Evolutionary conservation across 2,329 filamentous ascomycete genomes (phyloP).

Genomic region (Lasiodiplodia theobromae): DNA sequence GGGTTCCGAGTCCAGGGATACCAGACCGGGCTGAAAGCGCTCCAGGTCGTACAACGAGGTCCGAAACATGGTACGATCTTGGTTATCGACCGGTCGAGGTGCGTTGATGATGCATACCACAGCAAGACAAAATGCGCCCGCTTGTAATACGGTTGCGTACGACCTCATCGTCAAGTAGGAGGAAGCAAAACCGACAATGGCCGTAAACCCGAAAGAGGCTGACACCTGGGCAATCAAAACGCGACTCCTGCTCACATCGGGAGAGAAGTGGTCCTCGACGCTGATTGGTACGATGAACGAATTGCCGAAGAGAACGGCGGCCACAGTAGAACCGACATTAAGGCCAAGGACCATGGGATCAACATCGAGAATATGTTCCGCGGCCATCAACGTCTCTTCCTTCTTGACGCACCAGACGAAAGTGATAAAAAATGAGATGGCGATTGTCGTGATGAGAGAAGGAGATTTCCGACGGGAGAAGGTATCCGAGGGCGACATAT

Average conservation of each 20-base stretch:
- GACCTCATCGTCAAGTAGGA: constrained; percentile 30
- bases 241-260: not conserved
- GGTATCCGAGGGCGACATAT: not conserved
- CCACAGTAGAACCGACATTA: constrained; percentile 29
- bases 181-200: constrained; percentile 27
- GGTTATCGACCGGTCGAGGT: constrained; percentile 1
- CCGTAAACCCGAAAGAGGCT: constrained; percentile 28
- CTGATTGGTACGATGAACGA: constrained; percentile 32
- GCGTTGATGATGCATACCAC: constrained; percentile 27
- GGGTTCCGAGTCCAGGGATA: not conserved
- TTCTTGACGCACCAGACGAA: constrained; percentile 14
- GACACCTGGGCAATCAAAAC: constrained; percentile 14
- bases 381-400: constrained; percentile 13
- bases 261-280: not conserved
- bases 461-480: constrained; percentile 2
- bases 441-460: not conserved
- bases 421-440: constrained; percentile 4
- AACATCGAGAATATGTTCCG: constrained; percentile 27
- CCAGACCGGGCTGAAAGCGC: not conserved
- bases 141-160: constrained; percentile 31
- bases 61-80: not conserved
- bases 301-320: constrained; percentile 30
- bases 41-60: constrained; percentile 7
- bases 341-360: constrained; percentile 26
- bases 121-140: constrained; percentile 27